These are phyloP conservation scores for Phytophthora ramorum DNA, from an alignment of 352 stramenopile species.

Conservation along the genomic window DNA sequence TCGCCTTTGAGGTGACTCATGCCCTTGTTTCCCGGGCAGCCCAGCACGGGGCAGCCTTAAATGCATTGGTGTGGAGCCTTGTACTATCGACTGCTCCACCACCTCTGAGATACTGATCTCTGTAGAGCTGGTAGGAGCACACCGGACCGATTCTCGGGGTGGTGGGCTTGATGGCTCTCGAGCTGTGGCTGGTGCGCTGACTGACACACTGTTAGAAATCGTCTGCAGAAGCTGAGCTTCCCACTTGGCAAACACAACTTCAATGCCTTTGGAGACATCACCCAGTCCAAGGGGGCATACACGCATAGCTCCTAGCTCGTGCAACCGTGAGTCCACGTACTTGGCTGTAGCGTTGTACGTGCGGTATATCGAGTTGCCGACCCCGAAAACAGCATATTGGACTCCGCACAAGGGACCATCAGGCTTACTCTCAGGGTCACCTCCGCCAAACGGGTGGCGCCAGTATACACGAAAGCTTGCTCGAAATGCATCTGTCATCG, in stretches of 20 bases:
- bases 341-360: conserved; percentile 95
- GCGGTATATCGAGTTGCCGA: conserved; percentile 95
- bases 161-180: neutral
- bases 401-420: conserved; percentile 13
- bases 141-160: conserved; percentile 4
- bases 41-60: neutral
- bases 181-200: conserved; percentile 5
- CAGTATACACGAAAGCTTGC: conserved; percentile 17
- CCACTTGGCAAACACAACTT: conserved; percentile 75
- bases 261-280: conserved; percentile 91
- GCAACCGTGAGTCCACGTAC: conserved; percentile 80
- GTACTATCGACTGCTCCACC: neutral
- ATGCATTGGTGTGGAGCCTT: neutral
- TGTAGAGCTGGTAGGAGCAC: neutral
- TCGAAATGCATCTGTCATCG: conserved; percentile 9
- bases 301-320: conserved; percentile 71
- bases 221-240: conserved; percentile 67
- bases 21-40: neutral
- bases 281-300: conserved; percentile 85
- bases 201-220: conserved; percentile 1
- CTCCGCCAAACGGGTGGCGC: conserved; percentile 13
- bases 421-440: conserved; percentile 1
- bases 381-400: conserved; percentile 79
- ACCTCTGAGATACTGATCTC: conserved; percentile 1
- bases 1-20: neutral